Base-by-base conservation (phyloP, 495 filamentous ascomycete species). In the Penicillium canariense region DNA sequence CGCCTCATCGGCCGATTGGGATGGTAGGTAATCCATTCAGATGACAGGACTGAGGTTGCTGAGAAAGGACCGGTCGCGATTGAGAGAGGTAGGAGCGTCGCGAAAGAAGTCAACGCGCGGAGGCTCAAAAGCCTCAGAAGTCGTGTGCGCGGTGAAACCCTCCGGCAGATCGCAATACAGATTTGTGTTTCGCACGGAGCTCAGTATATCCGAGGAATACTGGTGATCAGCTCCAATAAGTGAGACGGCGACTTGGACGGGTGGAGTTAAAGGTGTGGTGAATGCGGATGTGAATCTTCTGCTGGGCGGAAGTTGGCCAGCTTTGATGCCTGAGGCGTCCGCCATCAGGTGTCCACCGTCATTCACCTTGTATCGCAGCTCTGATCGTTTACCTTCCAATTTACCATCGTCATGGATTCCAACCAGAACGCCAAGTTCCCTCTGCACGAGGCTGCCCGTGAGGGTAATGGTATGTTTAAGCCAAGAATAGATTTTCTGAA, bases 371-470 rank as follows among this genome's bases (percentile, higher is more conserved):
- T n/a, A n/a, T n/a, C n/a, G n/a, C n/a, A n/a, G n/a, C n/a, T n/a
- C n/a, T 64, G 62, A 64, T 67, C 61, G 47, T 50, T 54, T 26
- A 18, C 49, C 25, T 36, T 53, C 42, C 20, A 46, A 28, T 48
- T 34, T 44, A 52, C 31, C 50, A 26, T 50, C 56, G 47, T 27
- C 55, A 82, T 81, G 78, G 64, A 74, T 56, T 42, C 72, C 7
- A 66, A 67, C 36, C 60, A 72, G 18, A 68, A 77, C 50, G 61
- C 81, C 26, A 92, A 89, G 66, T 95, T 84, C 67, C 87, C 89
- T 48, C 85, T 97, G 40, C 94, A 98, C 63, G 91, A 88, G 59
- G 94, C 94, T 22, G 84, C 88, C 42, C 81, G 94, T 50, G 90
- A 96, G 68, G 92, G 94, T 30, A 89, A 82, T 78, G 75, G 94